Evolutionary conservation across 345 rosid genomes (phyloP).

Genomic region (Syzygium grande): DNA sequence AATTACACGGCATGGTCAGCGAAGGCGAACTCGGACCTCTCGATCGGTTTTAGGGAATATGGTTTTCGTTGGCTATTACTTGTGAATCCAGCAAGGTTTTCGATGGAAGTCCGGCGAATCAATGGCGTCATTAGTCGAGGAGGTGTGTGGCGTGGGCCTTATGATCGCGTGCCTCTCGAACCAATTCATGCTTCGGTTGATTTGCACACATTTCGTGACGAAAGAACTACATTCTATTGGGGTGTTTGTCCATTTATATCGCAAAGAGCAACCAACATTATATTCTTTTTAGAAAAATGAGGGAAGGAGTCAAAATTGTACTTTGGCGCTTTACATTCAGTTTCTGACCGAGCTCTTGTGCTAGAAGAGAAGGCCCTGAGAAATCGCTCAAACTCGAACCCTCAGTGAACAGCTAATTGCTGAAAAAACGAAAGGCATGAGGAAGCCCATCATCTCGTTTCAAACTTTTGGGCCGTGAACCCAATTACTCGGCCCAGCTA

Average conservation of each 20-base stretch:
- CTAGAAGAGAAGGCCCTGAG: background rate
- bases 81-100: background rate
- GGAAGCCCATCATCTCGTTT: background rate
- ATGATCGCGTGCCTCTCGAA: background rate
- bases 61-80: background rate
- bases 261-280: background rate
- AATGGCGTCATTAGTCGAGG: background rate
- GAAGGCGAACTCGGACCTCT: background rate
- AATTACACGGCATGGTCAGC: background rate
- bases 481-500: background rate
- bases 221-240: background rate
- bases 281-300: background rate
- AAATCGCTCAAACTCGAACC: background rate
- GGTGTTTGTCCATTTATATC: background rate
- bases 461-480: background rate
- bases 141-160: background rate
- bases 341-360: background rate
- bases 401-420: background rate
- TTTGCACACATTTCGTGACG: background rate
- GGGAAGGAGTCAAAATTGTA: background rate
- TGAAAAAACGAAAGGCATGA: background rate
- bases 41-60: background rate
- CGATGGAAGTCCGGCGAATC: background rate
- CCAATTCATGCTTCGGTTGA: background rate
- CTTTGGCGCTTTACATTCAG: background rate